These are phyloP conservation scores for Eimeria falciformis DNA, from an alignment of 169 alveolate genomes.

Conservation along the genomic window DNA sequence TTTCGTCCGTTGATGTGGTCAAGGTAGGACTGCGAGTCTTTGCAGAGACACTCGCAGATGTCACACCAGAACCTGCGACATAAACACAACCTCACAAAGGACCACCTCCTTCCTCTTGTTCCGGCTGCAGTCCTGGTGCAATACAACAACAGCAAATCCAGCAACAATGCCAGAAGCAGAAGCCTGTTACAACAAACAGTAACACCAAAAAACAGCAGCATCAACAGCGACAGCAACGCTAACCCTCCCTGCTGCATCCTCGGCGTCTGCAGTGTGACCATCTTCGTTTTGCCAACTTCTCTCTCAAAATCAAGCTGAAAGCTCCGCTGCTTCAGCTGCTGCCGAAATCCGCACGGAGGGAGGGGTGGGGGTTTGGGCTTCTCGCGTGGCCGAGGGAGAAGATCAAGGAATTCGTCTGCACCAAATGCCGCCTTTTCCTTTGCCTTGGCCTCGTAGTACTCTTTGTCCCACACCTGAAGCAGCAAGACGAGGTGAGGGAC, in stretches of 20 bases:
- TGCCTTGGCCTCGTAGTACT: conserved; percentile 66
- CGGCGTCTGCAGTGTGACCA: conserved; percentile 86
- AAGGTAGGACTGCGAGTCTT: conserved; percentile 92
- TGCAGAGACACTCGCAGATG: conserved; percentile 89
- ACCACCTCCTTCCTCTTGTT: no score
- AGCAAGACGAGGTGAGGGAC: neutral
- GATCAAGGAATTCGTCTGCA: conserved; percentile 46
- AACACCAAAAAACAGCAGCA: neutral
- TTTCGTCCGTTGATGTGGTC: conserved; percentile 95
- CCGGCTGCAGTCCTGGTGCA: no score
- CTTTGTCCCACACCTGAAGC: conserved; percentile 76
- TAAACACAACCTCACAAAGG: neutral
- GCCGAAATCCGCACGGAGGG: conserved; percentile 70
- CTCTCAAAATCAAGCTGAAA: conserved; percentile 85
- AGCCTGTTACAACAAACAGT: conserved; percentile 43
- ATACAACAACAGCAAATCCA: neutral
- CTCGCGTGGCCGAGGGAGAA: conserved; percentile 73
- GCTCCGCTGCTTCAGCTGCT: conserved; percentile 85
- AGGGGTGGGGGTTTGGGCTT: conserved; percentile 65
- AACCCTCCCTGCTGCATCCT: conserved; percentile 91
- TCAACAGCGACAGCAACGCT: neutral
- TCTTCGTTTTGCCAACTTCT: conserved; percentile 87
- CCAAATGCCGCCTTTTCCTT: conserved; percentile 70
- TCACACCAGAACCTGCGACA: conserved; percentile 85
- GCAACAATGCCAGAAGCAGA: neutral